phyloP scores from a whole-genome alignment of 331 rosid species.

The Malus hybrid region DNA sequence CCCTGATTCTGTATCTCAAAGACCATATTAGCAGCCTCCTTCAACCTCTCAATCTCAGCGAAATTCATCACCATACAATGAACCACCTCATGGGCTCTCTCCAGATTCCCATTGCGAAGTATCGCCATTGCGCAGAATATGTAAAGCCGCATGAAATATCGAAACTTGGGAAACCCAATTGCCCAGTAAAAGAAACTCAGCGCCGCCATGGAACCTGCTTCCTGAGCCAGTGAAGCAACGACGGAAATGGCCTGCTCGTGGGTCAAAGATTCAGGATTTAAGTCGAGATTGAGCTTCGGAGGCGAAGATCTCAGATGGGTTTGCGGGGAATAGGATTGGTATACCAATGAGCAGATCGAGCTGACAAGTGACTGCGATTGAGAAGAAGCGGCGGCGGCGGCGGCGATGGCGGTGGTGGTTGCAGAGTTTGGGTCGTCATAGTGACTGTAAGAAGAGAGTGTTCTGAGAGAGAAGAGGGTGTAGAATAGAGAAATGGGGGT shows the following conservation, averaged over 20 bases:
- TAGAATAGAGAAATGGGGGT: conserved; percentile 5
- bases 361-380: conserved; percentile 39
- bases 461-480: conserved; percentile 16
- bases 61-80: conserved; percentile 55
- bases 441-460: conserved; percentile 15
- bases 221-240: conserved; percentile 65
- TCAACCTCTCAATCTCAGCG: conserved; percentile 61
- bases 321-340: conserved; percentile 48
- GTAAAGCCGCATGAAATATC: conserved; percentile 64
- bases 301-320: conserved; percentile 27
- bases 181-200: conserved; percentile 79
- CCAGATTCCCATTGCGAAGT: conserved; percentile 46
- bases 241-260: conserved; percentile 59
- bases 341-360: conserved; percentile 46
- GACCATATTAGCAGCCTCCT: conserved; percentile 71
- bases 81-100: conserved; percentile 64
- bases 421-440: neutral
- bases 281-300: conserved; percentile 40
- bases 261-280: conserved; percentile 41
- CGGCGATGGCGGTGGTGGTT: conserved; percentile 7
- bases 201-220: conserved; percentile 77
- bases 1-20: conserved; percentile 77
- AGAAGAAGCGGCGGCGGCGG: conserved; percentile 11
- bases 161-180: conserved; percentile 46
- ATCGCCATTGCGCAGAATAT: conserved; percentile 54